A percentile compares a stretch with the other conserved stretches of the same genome.
phyloP scores from a whole-genome alignment of 768 basidiomycete species.

The Rossbeevera mucosa region DNA sequence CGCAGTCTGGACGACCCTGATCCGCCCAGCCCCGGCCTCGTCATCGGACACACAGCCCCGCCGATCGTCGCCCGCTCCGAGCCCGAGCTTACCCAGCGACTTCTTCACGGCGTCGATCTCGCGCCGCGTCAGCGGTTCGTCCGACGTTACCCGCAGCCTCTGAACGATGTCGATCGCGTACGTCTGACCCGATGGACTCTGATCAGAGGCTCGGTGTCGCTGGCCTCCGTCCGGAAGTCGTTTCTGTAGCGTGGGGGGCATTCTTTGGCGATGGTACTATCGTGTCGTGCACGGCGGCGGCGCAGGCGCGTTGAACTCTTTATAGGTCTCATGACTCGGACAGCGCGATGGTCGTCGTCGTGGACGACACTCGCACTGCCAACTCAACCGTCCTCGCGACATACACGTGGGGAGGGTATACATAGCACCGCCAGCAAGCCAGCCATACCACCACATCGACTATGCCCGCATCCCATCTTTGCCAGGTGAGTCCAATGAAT shows the following conservation, averaged over 20 bases:
- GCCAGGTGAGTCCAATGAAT: conserved; percentile 21
- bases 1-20: conserved; percentile 28
- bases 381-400: conserved; percentile 17
- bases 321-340: too few species aligned
- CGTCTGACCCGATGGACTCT: conserved; percentile 13
- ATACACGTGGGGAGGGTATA: conserved; percentile 27
- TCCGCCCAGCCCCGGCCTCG: conserved; percentile 11
- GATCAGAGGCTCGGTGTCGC: conserved; percentile 5
- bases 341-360: conserved; percentile 12
- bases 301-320: conserved; percentile 12
- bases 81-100: conserved; percentile 21
- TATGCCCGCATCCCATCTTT: conserved; percentile 23
- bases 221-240: conserved; percentile 1
- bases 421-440: conserved; percentile 14
- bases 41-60: conserved; percentile 29
- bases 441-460: conserved; percentile 3
- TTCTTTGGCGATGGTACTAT: not conserved
- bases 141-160: conserved; percentile 26
- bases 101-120: conserved; percentile 31
- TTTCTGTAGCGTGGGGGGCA: conserved; percentile 22
- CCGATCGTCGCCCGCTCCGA: conserved; percentile 17
- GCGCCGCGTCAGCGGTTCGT: conserved; percentile 23
- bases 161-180: conserved; percentile 31
- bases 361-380: not conserved
- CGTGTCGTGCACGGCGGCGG: conserved; percentile 2